Evolutionary conservation across 768 basidiomycete species (phyloP), one percentile per base, ranked within the genome.

Genomic region (Tricholomella constricta): DNA sequence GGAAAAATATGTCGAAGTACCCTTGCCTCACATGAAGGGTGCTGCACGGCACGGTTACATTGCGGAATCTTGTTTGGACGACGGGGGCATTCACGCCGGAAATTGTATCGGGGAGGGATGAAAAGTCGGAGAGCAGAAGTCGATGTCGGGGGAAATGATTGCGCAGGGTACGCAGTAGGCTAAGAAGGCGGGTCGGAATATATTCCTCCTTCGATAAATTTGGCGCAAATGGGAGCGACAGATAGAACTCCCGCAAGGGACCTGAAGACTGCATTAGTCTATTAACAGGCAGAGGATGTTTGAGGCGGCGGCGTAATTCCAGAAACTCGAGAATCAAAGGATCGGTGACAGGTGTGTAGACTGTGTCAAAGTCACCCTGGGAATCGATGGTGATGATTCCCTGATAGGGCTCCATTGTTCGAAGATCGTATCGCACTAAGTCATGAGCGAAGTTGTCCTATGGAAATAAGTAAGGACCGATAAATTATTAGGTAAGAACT

Each of bases 1-100:
- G 97, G 75, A 99, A 99, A 76, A 99, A 92, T 55, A 98, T 98
- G 69, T 99, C 97, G 69, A 99, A 99, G 73, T 86, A 95, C 7
- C 97, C 97, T 64, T 90, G 96, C 62, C 86, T 86, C 53, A 99
- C 97, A 61, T 96, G 84, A 51, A 97, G 79, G 12, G 91, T 98
- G 57, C 86, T 78, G 63, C 92, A 94, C 4, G 97, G 90, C 2
- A 98, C 88, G 63, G 91, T 94, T 42, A 81, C 80, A 54, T 88
- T 89, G 40, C 82, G 84, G 65, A 89, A 87, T 46, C 93, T 83
- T 22, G 97, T 98, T 72, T 99, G 97, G 20, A 98, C 97, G 20
- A 98, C 97, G 10, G 97, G 97, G 4, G 89, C 91, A 54, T 79
- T 79, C 59, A 77, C 62, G 1, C 92, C 93, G 2, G 82, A 79